Percentiles rank a stretch among this genome's conserved stretches.
These are phyloP conservation scores for Nicotiana noctiflora DNA, from an alignment of 257 asterid genomes.

Conservation along the genomic window DNA sequence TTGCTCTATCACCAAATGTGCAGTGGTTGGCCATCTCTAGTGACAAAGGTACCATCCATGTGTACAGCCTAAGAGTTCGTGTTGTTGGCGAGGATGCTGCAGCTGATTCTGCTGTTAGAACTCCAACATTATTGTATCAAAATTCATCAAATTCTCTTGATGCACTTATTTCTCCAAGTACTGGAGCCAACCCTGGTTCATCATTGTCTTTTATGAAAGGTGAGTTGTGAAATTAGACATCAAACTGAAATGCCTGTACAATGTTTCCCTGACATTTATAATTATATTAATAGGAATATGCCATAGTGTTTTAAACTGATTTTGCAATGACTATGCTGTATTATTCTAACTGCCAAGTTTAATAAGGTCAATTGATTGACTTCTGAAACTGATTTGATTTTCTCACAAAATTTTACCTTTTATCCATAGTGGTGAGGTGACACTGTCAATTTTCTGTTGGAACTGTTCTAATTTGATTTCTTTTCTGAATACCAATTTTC, in stretches of 20 bases:
- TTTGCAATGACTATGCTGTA: neutral
- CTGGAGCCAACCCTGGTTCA: slow-evolving; percentile 78
- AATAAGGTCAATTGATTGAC: neutral
- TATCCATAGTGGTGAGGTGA: slow-evolving; percentile 3
- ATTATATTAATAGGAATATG: neutral
- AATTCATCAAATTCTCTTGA: slow-evolving; percentile 62
- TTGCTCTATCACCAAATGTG: slow-evolving; percentile 79
- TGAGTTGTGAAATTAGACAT: slow-evolving; percentile 11
- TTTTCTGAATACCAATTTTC: slow-evolving; percentile 20
- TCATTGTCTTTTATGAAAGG: slow-evolving; percentile 92
- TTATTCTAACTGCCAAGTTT: neutral
- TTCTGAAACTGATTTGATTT: neutral
- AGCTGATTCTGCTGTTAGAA: slow-evolving; percentile 38
- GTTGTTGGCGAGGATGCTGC: slow-evolving; percentile 59
- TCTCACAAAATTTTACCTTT: neutral
- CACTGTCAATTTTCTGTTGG: neutral
- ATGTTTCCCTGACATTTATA: neutral
- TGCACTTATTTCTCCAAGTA: slow-evolving; percentile 58
- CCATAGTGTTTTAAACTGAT: neutral
- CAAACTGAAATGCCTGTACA: neutral
- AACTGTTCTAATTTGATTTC: neutral
- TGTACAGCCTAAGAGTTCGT: slow-evolving; percentile 82
- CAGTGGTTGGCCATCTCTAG: slow-evolving; percentile 93
- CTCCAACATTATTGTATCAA: slow-evolving; percentile 40
- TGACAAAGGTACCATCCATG: slow-evolving; percentile 92